Percentiles rank a stretch among this genome's conserved stretches.
Conservation (phyloP, 2,329 filamentous ascomycete species). For the Claviceps paspali region DNA sequence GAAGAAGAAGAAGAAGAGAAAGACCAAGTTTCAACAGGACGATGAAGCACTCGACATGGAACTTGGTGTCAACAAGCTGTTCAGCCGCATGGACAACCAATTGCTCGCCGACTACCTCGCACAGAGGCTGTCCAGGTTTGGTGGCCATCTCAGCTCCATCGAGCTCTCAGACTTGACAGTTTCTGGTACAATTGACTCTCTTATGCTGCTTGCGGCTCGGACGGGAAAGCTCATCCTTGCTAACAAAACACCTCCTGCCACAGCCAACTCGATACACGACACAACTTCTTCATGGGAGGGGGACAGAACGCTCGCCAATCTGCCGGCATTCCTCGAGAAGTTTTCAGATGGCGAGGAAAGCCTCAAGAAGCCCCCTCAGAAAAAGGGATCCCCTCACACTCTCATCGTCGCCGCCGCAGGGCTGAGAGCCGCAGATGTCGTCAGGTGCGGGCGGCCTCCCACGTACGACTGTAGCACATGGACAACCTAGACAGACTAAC, state of each 20-base stretch:
- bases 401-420: slow-evolving; percentile 77
- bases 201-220: neutral
- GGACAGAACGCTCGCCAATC: slow-evolving; percentile 50
- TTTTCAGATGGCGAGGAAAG: slow-evolving; percentile 41
- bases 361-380: slow-evolving; percentile 49
- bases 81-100: slow-evolving; percentile 68
- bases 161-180: slow-evolving; percentile 75
- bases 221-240: slow-evolving; percentile 2
- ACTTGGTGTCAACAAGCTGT: slow-evolving; percentile 62
- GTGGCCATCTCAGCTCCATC: slow-evolving; percentile 63
- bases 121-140: slow-evolving; percentile 62
- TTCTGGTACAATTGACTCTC: slow-evolving; percentile 44
- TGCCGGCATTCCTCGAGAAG: slow-evolving; percentile 64
- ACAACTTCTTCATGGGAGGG: slow-evolving; percentile 63
- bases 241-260: neutral
- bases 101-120: slow-evolving; percentile 76
- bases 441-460: slow-evolving; percentile 35
- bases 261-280: slow-evolving; percentile 63
- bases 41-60: slow-evolving; percentile 49
- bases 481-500: neutral
- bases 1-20: slow-evolving; percentile 39
- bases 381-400: slow-evolving; percentile 66
- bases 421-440: slow-evolving; percentile 71
- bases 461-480: neutral
- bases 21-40: slow-evolving; percentile 34